A percentile compares a stretch with the other conserved stretches of the same genome.
phyloP scores from a whole-genome alignment of 23 red algal species.

The Cyanidiococcus yangmingshanensis region DNA sequence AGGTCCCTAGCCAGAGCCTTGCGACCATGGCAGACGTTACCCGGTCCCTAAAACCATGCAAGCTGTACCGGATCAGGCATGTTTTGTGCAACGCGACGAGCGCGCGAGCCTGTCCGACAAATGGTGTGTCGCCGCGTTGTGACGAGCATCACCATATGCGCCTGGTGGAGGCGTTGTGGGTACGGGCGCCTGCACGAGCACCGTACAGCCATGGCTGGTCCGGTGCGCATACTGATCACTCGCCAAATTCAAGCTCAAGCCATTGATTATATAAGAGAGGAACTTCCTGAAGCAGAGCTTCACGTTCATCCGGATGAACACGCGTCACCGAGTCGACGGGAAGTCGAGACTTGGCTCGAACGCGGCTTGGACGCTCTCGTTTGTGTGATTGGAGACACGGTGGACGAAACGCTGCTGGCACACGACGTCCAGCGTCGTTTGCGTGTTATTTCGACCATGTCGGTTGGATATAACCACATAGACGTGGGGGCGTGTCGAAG shows the following conservation, averaged over 20 bases:
- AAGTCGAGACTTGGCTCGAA: not conserved
- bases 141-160: no score
- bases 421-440: not conserved
- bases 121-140: no score
- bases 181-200: no score
- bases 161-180: no score
- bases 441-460: constrained; percentile 64
- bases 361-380: constrained; percentile 14
- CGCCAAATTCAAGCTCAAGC: not conserved
- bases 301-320: not conserved
- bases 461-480: constrained; percentile 90
- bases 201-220: not conserved
- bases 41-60: no score
- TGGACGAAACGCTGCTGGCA: not conserved
- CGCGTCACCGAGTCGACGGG: not conserved
- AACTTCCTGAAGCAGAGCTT: not conserved
- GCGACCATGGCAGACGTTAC: no score
- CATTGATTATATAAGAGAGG: not conserved
- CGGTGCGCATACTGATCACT: not conserved
- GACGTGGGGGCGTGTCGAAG: constrained; percentile 38
- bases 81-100: no score
- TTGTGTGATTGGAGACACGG: constrained; percentile 2
- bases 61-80: no score
- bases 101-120: no score
- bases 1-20: no score